Base-by-base conservation (phyloP, 163 green algal species). In the Scenedesmus sp. region DNA sequence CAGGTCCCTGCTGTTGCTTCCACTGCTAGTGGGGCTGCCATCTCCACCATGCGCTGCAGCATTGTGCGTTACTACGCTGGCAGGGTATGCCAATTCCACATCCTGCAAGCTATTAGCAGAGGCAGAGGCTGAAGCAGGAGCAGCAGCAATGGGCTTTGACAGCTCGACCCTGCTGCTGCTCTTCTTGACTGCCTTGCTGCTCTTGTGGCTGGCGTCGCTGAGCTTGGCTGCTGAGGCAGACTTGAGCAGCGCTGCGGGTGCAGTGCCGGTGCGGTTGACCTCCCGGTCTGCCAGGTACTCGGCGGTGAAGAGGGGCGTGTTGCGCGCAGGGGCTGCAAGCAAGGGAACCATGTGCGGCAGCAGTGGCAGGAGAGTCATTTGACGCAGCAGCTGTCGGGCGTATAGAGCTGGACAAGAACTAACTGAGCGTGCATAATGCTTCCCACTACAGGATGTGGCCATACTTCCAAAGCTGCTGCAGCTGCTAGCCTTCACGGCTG, bases 211-310 rank as follows among this genome's bases (percentile, higher is more conserved):
- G 59, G 59, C 59, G 9, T 76, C 66, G 15, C 66, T 76, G 15
- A 34, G 66, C 66, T 76, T 76, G 66, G 16, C 66, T 76, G 54
- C 59, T 79, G 84, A 54, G 18, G 56, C n/a, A 81, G 84, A 13
- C n/a, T 77, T 79, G n/a, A 79, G 26, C 57, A 88, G 84, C 16
- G 46, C 60, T 52, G 60, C 84, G 34, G 84, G 84, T 13, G 84
- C 59, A 5, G 16, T 56, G 23, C 84, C 84, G n/a, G 84, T 88
- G 7, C 84, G 26, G 84, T 88, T 88, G 84, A 88, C 20, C 84
- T 88, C 84, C 2, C 84, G 59, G 56, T 88, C 84, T 46, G 84
- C 59, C 9, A 88, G 84, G 59, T 88, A 88, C 84, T 88, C 84
- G 3, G 84, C 84, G 46, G 57, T 76, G 84, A 88, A 88, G n/a